Evolutionary conservation across 2,329 filamentous ascomycete genomes (phyloP).

Genomic region (Ophiostoma montium): DNA sequence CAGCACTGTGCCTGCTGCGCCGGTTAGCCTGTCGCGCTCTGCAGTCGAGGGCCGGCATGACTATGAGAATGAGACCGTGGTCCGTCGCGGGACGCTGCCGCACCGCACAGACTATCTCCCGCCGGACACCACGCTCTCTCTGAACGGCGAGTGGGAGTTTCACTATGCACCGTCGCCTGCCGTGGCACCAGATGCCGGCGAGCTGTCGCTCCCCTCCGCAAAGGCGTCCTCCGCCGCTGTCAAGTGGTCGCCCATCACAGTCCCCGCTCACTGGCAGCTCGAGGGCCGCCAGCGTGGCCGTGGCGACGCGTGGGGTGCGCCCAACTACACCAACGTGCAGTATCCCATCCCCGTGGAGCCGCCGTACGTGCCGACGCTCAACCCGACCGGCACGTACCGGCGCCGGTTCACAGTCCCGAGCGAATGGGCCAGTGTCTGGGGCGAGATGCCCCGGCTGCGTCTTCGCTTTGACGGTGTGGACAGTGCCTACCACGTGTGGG

Average conservation of each 20-base stretch:
- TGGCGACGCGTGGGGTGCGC: constrained; percentile 33
- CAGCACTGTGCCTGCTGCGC: background rate
- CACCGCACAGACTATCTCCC: constrained; percentile 43
- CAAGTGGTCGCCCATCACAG: constrained; percentile 32
- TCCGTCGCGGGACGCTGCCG: constrained; percentile 45
- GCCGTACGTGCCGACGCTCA: constrained; percentile 46
- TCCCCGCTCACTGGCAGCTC: constrained; percentile 57
- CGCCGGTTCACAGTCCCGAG: constrained; percentile 39
- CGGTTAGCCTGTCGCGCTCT: constrained; percentile 2
- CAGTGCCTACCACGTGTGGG: constrained; percentile 54
- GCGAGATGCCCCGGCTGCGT: constrained; percentile 28
- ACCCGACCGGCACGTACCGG: constrained; percentile 50
- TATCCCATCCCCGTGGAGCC: constrained; percentile 53
- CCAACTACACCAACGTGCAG: constrained; percentile 55
- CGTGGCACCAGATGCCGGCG: constrained; percentile 23
- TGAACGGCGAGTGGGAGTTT: constrained; percentile 46
- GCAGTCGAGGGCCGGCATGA: constrained; percentile 26
- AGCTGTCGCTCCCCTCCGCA: background rate
- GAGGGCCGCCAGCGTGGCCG: constrained; percentile 30
- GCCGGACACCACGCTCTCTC: constrained; percentile 31
- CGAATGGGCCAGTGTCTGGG: constrained; percentile 25
- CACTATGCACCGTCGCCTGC: constrained; percentile 31
- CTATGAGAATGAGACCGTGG: constrained; percentile 45
- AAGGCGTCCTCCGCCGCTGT: background rate
- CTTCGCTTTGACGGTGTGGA: constrained; percentile 60